Evolutionary conservation across 2,329 filamentous ascomycete genomes (phyloP).

Genomic region (Gnomoniopsis smithogilvyi): DNA sequence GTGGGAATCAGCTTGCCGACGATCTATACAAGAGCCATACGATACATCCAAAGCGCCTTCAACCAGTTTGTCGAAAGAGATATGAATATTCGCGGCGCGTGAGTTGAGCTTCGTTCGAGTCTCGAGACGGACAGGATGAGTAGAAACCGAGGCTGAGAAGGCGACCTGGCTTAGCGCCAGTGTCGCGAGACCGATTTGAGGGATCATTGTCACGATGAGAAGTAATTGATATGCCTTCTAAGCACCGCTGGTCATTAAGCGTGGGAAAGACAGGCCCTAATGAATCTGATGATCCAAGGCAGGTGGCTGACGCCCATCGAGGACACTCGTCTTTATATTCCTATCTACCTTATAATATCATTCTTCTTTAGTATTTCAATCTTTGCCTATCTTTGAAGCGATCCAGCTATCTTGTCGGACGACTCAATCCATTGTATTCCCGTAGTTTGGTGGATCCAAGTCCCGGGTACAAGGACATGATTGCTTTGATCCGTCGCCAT

Average conservation of each 20-base stretch:
- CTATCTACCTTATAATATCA: too few relatives aligned
- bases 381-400: too few relatives aligned
- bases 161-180: constrained; percentile 1
- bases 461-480: too few relatives aligned
- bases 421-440: too few relatives aligned
- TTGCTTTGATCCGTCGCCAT: too few relatives aligned
- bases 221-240: not conserved
- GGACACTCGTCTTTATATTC: too few relatives aligned
- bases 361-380: too few relatives aligned
- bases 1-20: constrained; percentile 22
- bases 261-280: not conserved
- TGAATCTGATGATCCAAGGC: not conserved
- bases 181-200: not conserved
- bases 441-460: too few relatives aligned
- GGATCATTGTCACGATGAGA: not conserved
- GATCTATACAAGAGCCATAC: constrained; percentile 29
- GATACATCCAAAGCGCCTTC: constrained; percentile 29
- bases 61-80: constrained; percentile 22
- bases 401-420: too few relatives aligned
- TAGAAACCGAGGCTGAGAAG: constrained; percentile 19
- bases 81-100: constrained; percentile 32
- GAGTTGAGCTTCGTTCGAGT: constrained; percentile 31
- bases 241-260: not conserved
- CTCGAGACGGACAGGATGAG: constrained; percentile 27
- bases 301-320: not conserved